These are phyloP conservation scores for Thinopyrum elongatum DNA, from an alignment of 176 grass and related monocot genomes.

Conservation along the genomic window DNA sequence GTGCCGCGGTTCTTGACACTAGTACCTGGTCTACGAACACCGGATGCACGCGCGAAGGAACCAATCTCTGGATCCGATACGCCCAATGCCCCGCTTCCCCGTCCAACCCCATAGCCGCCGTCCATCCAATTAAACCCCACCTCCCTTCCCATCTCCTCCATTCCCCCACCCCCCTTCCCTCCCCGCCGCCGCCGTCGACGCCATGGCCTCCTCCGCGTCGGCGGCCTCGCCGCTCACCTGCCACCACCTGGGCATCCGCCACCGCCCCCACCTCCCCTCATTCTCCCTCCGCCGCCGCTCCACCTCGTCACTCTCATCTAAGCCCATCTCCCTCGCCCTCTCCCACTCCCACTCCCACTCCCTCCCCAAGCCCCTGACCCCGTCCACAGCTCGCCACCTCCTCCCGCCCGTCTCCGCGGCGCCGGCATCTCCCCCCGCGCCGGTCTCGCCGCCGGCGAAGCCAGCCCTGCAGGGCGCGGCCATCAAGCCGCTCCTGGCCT, in stretches of 20 bases:
- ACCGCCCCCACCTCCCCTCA: conserved; percentile 37
- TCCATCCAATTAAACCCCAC: conserved; percentile 39
- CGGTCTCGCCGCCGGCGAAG: conserved; percentile 30
- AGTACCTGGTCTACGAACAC: conserved; percentile 5
- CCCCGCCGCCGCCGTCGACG: not conserved
- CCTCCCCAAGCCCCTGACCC: conserved; percentile 15
- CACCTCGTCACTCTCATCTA: conserved; percentile 7
- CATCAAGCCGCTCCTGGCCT: conserved; percentile 60
- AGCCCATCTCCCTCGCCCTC: conserved; percentile 32
- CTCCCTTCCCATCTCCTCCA: conserved; percentile 5
- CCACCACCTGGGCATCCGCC: conserved; percentile 36
- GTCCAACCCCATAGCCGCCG: conserved; percentile 30
- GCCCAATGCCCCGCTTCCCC: conserved; percentile 25
- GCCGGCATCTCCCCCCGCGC: not conserved
- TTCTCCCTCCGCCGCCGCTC: conserved; percentile 35
- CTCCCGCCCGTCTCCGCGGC: not conserved
- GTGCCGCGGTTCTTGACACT: too few relatives aligned
- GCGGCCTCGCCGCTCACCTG: conserved; percentile 47
- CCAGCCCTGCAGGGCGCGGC: conserved; percentile 62
- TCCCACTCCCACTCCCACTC: conserved; percentile 27
- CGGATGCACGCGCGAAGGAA: not conserved
- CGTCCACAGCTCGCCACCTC: not conserved
- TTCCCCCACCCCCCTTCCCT: not conserved
- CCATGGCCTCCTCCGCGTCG: conserved; percentile 59
- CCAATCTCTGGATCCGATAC: conserved; percentile 38